Conservation (phyloP, 495 filamentous ascomycete genomes). For the Penicillium daleae region DNA sequence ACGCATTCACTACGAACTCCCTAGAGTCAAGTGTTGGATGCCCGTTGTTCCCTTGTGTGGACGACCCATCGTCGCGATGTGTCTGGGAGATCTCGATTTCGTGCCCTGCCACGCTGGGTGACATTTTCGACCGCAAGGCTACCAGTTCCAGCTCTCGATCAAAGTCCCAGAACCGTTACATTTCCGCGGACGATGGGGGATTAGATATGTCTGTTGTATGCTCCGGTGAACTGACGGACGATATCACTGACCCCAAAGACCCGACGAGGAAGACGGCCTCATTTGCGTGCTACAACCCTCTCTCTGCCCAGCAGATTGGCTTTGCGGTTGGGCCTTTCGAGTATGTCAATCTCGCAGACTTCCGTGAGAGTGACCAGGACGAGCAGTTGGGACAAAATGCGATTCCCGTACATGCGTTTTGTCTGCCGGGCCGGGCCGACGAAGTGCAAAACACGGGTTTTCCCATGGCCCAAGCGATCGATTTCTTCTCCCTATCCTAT, state of each 20-base stretch:
- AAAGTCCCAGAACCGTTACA: slow-evolving; percentile 27
- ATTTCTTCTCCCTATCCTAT: slow-evolving; percentile 83
- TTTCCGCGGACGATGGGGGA: slow-evolving; percentile 77
- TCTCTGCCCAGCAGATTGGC: slow-evolving; percentile 84
- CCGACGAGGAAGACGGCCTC: slow-evolving; percentile 79
- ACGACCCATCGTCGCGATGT: slow-evolving; percentile 76
- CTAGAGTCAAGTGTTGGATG: slow-evolving; percentile 76
- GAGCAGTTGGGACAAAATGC: slow-evolving; percentile 84
- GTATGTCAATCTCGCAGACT: slow-evolving; percentile 85
- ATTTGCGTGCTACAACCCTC: slow-evolving; percentile 70
- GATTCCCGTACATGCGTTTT: slow-evolving; percentile 84
- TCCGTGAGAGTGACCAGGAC: slow-evolving; percentile 86
- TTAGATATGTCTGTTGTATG: slow-evolving; percentile 88
- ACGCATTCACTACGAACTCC: slow-evolving; percentile 85
- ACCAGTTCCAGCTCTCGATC: slow-evolving; percentile 22
- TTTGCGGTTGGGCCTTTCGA: slow-evolving; percentile 95
- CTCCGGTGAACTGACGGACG: slow-evolving; percentile 84
- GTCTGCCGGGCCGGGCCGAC: slow-evolving; percentile 77
- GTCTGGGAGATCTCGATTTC: slow-evolving; percentile 88
- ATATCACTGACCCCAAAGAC: slow-evolving; percentile 74
- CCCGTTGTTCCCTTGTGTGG: slow-evolving; percentile 89
- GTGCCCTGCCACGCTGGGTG: slow-evolving; percentile 81
- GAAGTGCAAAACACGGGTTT: slow-evolving; percentile 85
- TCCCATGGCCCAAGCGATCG: slow-evolving; percentile 74
- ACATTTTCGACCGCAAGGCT: slow-evolving; percentile 64